Base-by-base conservation (phyloP, 225 moss, liverwort and hornwort genomes). In the Bryum argenteum region DNA sequence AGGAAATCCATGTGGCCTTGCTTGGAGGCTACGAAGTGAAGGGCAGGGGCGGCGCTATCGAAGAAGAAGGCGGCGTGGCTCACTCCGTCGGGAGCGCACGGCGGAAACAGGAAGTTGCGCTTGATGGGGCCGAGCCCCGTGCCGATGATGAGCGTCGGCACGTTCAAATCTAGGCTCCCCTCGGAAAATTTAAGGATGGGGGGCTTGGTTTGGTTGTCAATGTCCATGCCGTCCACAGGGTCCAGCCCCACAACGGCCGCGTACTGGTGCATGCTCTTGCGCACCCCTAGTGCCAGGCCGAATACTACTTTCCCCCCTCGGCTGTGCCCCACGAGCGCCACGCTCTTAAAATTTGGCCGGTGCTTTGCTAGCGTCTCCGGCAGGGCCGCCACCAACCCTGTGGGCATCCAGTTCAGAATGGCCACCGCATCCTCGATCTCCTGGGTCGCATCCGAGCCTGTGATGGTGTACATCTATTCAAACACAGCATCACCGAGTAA, bases 1-100 rank as follows among this genome's bases (percentile, higher is more conserved):
- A 93, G 75, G 43, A 81, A 96, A 43, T 96, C 96, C 96, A 93
- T 96, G 75, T 96, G 93, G 1, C 93, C 96, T 9, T 88, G 75
- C 54, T 89, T 85, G 8, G 83, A 64, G 22, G 93, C 96, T 2
- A 96, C 96, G 57, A 96, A 91, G 73, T 91, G 91, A 37, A 89
- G 82, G 2, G 96, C 84, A 10, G 96, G 93, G 18, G 82, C 65
- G 20, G 90, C 78, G 72, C 79, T 84, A 39, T 96, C 96, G 42
- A 38, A 81, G 82, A 81, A 96, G 75, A 96, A 96, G 1, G 84
- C 91, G 15, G 61, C 68, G 65, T 93, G 91, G 76, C 84, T 93
- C 8, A 93, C 89, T 26, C 90, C 91, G 9, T 82, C 82, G 39
- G 96, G 93, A n/a, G 96, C 93, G 68, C 96, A 96, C 0, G 93